Percentiles rank a stretch among this genome's conserved stretches.
Evolutionary conservation across 768 basidiomycete genomes (phyloP).

Genomic region (Kwoniella pini): DNA sequence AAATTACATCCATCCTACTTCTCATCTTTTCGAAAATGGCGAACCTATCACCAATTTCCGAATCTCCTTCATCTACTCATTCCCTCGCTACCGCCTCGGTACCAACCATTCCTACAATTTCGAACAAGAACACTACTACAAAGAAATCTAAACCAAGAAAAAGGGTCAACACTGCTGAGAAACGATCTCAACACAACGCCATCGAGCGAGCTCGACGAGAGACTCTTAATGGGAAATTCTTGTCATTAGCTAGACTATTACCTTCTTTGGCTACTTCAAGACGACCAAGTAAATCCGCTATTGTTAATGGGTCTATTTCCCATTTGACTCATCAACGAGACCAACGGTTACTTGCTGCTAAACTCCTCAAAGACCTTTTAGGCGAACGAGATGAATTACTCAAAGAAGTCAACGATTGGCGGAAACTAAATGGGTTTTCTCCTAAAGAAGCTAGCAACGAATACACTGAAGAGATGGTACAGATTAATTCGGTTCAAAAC

Average conservation of each 20-base stretch:
- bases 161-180: constrained; percentile 93
- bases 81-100: constrained; percentile 1
- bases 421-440: constrained; percentile 67
- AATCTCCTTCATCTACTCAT: constrained; percentile 26
- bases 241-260: constrained; percentile 82
- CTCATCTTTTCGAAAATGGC: constrained; percentile 10
- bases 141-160: constrained; percentile 67
- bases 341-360: constrained; percentile 75
- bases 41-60: constrained; percentile 35
- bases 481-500: constrained; percentile 48
- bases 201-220: constrained; percentile 92
- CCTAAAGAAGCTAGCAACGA: constrained; percentile 38
- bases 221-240: constrained; percentile 87
- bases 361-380: constrained; percentile 76
- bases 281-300: constrained; percentile 91
- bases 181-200: constrained; percentile 94
- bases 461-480: constrained; percentile 50
- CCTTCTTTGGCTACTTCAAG: constrained; percentile 88
- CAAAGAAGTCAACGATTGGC: constrained; percentile 91
- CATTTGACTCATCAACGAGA: constrained; percentile 70
- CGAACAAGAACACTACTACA: not conserved
- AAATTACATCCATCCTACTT: not conserved
- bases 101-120: constrained; percentile 7
- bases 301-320: constrained; percentile 93
- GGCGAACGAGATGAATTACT: constrained; percentile 82